Conservation (phyloP, 2,329 filamentous ascomycete species). For the Phialemoniopsis sp. region DNA sequence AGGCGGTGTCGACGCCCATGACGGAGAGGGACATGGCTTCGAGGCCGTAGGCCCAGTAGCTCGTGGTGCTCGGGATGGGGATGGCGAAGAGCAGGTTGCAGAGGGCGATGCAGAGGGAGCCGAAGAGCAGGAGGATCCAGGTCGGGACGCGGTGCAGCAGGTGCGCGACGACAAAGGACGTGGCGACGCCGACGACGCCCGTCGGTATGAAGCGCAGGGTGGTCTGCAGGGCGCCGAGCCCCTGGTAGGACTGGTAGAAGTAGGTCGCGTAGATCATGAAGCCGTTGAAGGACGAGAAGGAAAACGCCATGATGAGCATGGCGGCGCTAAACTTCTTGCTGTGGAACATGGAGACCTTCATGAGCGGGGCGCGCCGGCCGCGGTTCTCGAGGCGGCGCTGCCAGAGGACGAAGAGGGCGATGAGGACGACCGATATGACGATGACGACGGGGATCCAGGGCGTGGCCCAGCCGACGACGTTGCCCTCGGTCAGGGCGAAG, state of each 20-base stretch:
- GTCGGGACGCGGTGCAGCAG: conserved; percentile 56
- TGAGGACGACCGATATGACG: conserved; percentile 50
- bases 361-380: conserved; percentile 49
- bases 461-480: conserved; percentile 62
- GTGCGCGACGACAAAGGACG: conserved; percentile 50
- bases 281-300: conserved; percentile 66
- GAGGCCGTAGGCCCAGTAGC: conserved; percentile 65
- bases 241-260: conserved; percentile 66
- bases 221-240: conserved; percentile 57
- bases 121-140: conserved; percentile 52
- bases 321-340: conserved; percentile 57
- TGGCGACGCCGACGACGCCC: conserved; percentile 54
- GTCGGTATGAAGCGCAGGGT: conserved; percentile 66
- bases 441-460: conserved; percentile 60
- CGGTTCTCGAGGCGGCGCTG: conserved; percentile 54
- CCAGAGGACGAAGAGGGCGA: conserved; percentile 56
- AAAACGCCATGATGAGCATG: conserved; percentile 61
- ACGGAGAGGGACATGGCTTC: conserved; percentile 63
- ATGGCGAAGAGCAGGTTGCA: conserved; percentile 59
- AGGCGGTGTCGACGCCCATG: conserved; percentile 63
- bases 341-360: conserved; percentile 62
- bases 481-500: conserved; percentile 65
- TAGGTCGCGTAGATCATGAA: conserved; percentile 65
- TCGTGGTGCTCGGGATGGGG: conserved; percentile 50
- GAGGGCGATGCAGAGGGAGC: conserved; percentile 50